phyloP scores from a whole-genome alignment of 495 filamentous ascomycete genomes.

The Echria macrotheca region DNA sequence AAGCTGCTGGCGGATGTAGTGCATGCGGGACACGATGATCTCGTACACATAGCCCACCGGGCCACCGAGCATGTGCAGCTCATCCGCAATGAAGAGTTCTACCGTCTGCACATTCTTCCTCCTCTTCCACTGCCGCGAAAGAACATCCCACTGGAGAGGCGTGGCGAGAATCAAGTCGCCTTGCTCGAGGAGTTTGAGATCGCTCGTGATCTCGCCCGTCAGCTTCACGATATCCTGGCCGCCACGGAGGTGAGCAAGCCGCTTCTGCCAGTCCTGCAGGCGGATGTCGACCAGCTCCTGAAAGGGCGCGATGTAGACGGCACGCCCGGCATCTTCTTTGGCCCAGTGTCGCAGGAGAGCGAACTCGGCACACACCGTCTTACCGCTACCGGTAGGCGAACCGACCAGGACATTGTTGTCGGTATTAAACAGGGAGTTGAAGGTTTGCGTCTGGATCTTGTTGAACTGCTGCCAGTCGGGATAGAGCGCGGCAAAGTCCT shows the following conservation, averaged over 20 bases:
- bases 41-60: slow-evolving; percentile 88
- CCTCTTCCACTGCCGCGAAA: slow-evolving; percentile 93
- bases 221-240: slow-evolving; percentile 93
- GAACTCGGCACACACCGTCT: slow-evolving; percentile 95
- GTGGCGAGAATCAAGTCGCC: slow-evolving; percentile 93
- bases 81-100: slow-evolving; percentile 90
- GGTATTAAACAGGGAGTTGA: slow-evolving; percentile 82
- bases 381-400: slow-evolving; percentile 85
- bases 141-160: slow-evolving; percentile 87
- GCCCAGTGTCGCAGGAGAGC: slow-evolving; percentile 86
- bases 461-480: slow-evolving; percentile 87
- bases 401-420: slow-evolving; percentile 93
- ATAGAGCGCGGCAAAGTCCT: slow-evolving; percentile 78
- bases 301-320: slow-evolving; percentile 93
- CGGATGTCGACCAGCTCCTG: slow-evolving; percentile 85
- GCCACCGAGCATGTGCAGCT: slow-evolving; percentile 93
- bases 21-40: slow-evolving; percentile 93
- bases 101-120: slow-evolving; percentile 91
- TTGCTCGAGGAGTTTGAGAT: slow-evolving; percentile 81
- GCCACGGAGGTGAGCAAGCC: slow-evolving; percentile 65
- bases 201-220: slow-evolving; percentile 85
- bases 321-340: slow-evolving; percentile 63
- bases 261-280: slow-evolving; percentile 75
- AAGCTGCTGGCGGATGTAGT: slow-evolving; percentile 85
- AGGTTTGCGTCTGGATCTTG: slow-evolving; percentile 95